Conservation (phyloP, 345 rosid species). For the Stellera chamaejasme region DNA sequence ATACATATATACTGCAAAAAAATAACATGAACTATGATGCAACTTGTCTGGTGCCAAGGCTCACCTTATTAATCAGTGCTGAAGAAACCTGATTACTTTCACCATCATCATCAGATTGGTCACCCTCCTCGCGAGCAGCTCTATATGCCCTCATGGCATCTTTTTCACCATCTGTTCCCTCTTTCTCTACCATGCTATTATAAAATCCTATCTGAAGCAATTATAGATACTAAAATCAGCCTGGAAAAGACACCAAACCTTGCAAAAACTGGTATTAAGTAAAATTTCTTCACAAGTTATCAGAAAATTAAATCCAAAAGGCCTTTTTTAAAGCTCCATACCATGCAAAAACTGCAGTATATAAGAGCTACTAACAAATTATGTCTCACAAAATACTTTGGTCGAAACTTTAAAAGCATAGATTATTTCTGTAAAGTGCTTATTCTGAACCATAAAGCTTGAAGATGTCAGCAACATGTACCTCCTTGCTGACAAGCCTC, state of each 20-base stretch:
- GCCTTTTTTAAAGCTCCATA: no score
- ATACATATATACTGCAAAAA: background rate
- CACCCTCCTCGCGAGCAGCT: slow-evolving; percentile 71
- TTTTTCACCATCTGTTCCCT: slow-evolving; percentile 56
- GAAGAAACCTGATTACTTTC: slow-evolving; percentile 66
- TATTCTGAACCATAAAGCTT: no score
- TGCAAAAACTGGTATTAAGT: no score
- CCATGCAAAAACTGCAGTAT: no score
- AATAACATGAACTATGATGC: background rate
- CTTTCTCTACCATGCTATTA: slow-evolving; percentile 72
- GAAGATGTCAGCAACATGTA: slow-evolving; percentile 9
- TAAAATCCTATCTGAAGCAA: slow-evolving; percentile 72
- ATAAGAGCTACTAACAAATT: no score
- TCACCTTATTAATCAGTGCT: slow-evolving; percentile 66
- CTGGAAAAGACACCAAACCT: no score
- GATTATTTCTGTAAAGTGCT: no score
- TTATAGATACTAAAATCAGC: slow-evolving; percentile 11
- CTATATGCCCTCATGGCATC: slow-evolving; percentile 73
- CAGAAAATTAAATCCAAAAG: no score
- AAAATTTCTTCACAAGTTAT: no score
- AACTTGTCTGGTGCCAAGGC: slow-evolving; percentile 1
- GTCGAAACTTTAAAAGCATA: background rate
- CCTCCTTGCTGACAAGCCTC: slow-evolving; percentile 86
- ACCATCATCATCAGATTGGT: slow-evolving; percentile 36
- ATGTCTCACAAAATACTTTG: no score